phyloP scores from a whole-genome alignment of 345 rosid species.

The Sapria himalayana region DNA sequence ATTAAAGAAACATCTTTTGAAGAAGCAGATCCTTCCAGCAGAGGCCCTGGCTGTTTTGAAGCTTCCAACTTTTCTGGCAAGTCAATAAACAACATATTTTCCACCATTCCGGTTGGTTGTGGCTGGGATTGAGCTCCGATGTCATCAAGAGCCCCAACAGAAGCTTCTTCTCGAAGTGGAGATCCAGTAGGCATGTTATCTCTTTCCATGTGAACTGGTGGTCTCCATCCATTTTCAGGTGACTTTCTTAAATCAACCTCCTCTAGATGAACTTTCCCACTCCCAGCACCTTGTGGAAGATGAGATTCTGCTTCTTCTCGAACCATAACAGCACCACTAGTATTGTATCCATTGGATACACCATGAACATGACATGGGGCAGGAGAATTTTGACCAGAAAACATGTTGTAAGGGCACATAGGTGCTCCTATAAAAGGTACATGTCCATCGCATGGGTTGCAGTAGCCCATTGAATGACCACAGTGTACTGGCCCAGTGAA shows the following conservation, averaged over 20 bases:
- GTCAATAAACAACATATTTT: constrained; percentile 15
- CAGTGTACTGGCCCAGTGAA: constrained; percentile 59
- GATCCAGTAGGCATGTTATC: no score
- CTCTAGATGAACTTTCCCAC: constrained; percentile 50
- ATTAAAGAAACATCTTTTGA: constrained; percentile 45
- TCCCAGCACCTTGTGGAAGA: constrained; percentile 32
- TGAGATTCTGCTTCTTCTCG: constrained; percentile 32
- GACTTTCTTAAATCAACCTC: constrained; percentile 17
- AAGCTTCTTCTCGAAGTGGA: constrained; percentile 13
- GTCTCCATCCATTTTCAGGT: no score
- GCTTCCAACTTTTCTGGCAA: constrained; percentile 12
- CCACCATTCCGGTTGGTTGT: constrained; percentile 16
- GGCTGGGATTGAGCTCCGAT: constrained; percentile 10
- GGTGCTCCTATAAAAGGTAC: constrained; percentile 52
- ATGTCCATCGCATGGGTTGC: constrained; percentile 51
- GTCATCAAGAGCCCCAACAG: constrained; percentile 13
- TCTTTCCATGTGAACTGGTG: no score
- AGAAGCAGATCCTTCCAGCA: constrained; percentile 11
- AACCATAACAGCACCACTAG: constrained; percentile 19
- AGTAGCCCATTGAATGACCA: constrained; percentile 73
- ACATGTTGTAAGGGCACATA: constrained; percentile 37
- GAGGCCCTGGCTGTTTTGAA: constrained; percentile 11
- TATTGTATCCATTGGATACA: constrained; percentile 41
- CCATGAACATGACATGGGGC: constrained; percentile 25
- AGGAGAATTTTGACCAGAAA: constrained; percentile 32